phyloP scores from a whole-genome alignment of 306 rosid species.

The Betula pendula region DNA sequence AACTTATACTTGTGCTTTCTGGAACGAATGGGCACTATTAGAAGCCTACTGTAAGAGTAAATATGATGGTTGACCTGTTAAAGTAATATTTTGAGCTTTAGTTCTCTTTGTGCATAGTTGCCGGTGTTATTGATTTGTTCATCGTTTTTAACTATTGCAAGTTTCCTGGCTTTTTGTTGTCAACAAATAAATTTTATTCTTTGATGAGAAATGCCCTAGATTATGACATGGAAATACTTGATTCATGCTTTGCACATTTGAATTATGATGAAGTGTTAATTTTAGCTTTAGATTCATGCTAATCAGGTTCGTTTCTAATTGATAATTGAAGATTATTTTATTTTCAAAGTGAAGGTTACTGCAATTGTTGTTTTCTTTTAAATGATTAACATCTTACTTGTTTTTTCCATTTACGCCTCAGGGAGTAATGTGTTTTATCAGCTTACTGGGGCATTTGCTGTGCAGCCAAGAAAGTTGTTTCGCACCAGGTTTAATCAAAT shows the following conservation, averaged over 20 bases:
- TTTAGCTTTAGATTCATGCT: background rate
- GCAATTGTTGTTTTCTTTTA: background rate
- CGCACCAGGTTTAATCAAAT: conserved; percentile 20
- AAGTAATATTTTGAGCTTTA: background rate
- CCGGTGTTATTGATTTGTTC: background rate
- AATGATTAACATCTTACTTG: background rate
- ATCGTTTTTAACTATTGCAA: background rate
- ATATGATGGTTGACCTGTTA: background rate
- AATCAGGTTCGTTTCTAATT: background rate
- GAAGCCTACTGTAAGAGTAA: background rate
- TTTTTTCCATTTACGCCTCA: conserved; percentile 13
- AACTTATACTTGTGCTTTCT: background rate
- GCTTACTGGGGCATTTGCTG: conserved; percentile 24
- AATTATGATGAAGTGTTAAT: background rate
- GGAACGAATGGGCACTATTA: background rate
- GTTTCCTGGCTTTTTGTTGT: background rate
- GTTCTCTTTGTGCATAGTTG: background rate
- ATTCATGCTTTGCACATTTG: background rate
- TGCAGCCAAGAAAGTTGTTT: conserved; percentile 26
- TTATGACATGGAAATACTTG: background rate
- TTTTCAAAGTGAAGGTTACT: background rate
- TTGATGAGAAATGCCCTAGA: background rate
- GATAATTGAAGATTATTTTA: background rate
- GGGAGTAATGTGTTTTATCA: conserved; percentile 34
- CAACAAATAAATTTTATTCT: background rate